Evolutionary conservation across 129 eudicot species (phyloP).

Genomic region (Calendula officinalis): DNA sequence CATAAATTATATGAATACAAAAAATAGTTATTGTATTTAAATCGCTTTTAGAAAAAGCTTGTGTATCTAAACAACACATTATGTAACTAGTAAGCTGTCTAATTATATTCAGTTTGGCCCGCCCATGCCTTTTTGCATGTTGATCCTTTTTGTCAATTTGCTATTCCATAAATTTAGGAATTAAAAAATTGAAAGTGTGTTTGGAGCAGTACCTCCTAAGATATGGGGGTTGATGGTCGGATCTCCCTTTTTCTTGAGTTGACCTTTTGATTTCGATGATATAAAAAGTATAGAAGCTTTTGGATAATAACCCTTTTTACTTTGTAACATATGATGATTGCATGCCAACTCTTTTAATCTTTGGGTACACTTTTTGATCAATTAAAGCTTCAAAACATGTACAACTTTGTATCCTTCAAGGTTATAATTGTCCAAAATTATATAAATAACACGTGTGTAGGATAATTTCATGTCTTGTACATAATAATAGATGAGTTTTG

Average conservation of each 20-base stretch:
- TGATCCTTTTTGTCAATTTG: background rate
- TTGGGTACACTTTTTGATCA: conserved; percentile 12
- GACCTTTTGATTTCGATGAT: conserved; percentile 20
- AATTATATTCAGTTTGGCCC: too few species aligned
- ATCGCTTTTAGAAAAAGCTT: too few species aligned
- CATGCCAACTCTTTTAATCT: conserved; percentile 14
- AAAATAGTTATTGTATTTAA: too few species aligned
- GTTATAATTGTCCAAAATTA: background rate
- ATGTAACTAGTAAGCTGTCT: too few species aligned
- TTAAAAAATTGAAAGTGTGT: background rate
- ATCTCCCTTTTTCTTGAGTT: conserved; percentile 27
- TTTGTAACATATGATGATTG: conserved; percentile 26
- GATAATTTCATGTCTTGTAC: background rate
- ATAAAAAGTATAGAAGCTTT: conserved; percentile 29
- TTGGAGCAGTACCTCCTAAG: conserved; percentile 9
- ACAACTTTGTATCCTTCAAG: background rate
- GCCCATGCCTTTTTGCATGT: background rate
- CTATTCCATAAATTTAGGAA: background rate
- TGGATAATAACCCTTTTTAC: conserved; percentile 13
- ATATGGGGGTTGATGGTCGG: conserved; percentile 30
- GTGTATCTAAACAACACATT: too few species aligned
- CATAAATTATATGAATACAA: too few species aligned
- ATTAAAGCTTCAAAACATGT: conserved; percentile 6
- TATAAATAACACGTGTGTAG: background rate
- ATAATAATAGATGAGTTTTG: too few species aligned